phyloP scores from a whole-genome alignment of 2,329 filamentous ascomycete species.

The Fonsecaea nubica region DNA sequence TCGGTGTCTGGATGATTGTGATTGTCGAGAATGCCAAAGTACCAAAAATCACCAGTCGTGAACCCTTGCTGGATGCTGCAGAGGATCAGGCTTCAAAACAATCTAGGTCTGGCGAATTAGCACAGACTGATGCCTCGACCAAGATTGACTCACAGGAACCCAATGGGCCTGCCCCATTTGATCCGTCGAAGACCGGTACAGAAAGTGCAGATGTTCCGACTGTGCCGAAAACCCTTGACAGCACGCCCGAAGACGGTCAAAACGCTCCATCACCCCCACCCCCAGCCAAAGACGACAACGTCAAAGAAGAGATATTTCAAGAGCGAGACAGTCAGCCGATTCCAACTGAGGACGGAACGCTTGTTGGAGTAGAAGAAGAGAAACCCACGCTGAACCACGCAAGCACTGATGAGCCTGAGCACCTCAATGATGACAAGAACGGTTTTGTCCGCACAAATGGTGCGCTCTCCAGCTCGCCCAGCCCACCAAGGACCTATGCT shows the following conservation, averaged over 20 bases:
- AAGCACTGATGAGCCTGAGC: background rate
- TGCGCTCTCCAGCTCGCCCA: background rate
- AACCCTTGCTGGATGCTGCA: background rate
- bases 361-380: slow-evolving; percentile 5
- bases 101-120: background rate
- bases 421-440: background rate
- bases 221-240: slow-evolving; percentile 20
- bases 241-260: background rate
- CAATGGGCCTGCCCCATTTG: background rate
- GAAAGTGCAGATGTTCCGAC: slow-evolving; percentile 9
- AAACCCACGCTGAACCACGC: slow-evolving; percentile 2
- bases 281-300: background rate
- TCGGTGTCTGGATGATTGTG: slow-evolving; percentile 58
- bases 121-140: slow-evolving; percentile 8
- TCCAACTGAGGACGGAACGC: background rate
- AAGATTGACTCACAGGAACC: slow-evolving; percentile 4
- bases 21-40: slow-evolving; percentile 48
- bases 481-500: background rate
- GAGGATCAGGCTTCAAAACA: slow-evolving; percentile 5
- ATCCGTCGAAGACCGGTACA: slow-evolving; percentile 1
- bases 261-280: background rate
- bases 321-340: background rate
- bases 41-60: background rate
- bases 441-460: background rate
- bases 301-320: background rate